Evolutionary conservation across 2,329 filamentous ascomycete genomes (phyloP), one percentile per base, ranked within the genome.

Genomic region (Bertia moriformis): DNA sequence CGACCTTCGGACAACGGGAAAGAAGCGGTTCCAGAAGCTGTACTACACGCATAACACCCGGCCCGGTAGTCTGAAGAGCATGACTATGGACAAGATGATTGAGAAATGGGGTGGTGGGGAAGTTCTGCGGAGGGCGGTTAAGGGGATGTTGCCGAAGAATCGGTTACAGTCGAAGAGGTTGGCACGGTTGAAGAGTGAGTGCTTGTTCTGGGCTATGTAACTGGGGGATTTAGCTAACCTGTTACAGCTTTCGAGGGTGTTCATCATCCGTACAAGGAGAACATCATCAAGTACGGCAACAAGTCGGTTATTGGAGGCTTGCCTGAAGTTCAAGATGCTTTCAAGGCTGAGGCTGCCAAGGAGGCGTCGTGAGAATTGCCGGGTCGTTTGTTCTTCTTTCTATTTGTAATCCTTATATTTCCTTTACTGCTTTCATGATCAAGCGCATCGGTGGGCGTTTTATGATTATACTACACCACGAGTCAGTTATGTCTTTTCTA

Each of bases 81-180:
- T 98, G 57, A 93, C 80, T 42, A 94, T 98, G 89, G 89, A 96
- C 55, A 75, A 78, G 48, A 74, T 98, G 68, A 91, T 95, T 70
- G 80, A 75, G 52, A 95, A 95, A 69, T 83, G 86, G 66, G 91
- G 91, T 46, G 91, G 91, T 38, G 80, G 81, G 27, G 91, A 98
- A 69, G 79, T 98, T 27, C 61, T 98, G 56, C 71, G 86, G 52
- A 83, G 87, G 59, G 91, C 93, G 1, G 93, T 98, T 30, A 82
- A 83, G 55, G 93, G 93, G 38, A 98, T 98, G 91, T 62, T 98
- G 60, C 91, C 91, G 40, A 98, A 98, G 73, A 98, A 98, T 63
- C 67, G 88, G 52, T 63, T 98, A 53, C 69, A 89, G 51, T 87
- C 95, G 58, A 83, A 86, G 66, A 66, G 93, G 46, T 64, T 98